A percentile compares a stretch with the other conserved stretches of the same genome.
Evolutionary conservation across 225 moss, liverwort and hornwort species (phyloP).

Genomic region (Pleurozium schreberi): DNA sequence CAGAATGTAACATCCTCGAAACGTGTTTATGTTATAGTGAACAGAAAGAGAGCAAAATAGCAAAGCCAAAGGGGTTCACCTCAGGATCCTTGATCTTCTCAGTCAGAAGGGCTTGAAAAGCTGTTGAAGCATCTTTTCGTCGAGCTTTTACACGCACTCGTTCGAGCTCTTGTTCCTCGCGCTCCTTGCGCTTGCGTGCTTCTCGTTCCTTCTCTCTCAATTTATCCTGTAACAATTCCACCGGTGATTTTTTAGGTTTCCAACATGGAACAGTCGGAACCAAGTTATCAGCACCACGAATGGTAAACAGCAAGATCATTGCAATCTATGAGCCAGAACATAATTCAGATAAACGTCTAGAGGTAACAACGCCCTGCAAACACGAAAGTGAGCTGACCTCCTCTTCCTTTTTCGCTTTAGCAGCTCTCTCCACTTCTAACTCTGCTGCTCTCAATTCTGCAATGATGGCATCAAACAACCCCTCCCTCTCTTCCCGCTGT

Average conservation of each 20-base stretch:
- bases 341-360: background rate
- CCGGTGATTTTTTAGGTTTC: background rate
- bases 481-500: slow-evolving; percentile 72
- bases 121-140: slow-evolving; percentile 71
- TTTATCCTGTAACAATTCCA: slow-evolving; percentile 44
- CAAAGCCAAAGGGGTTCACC: slow-evolving; percentile 11
- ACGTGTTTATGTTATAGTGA: background rate
- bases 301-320: background rate
- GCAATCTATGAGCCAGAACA: background rate
- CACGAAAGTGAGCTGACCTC: slow-evolving; percentile 34
- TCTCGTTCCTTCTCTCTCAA: slow-evolving; percentile 74
- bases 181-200: slow-evolving; percentile 79
- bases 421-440: slow-evolving; percentile 75
- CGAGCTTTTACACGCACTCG: slow-evolving; percentile 74
- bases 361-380: background rate
- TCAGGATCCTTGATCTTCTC: slow-evolving; percentile 83
- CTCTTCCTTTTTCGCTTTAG: slow-evolving; percentile 74
- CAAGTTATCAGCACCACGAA: background rate
- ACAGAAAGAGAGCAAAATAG: background rate
- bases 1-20: background rate
- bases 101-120: slow-evolving; percentile 77
- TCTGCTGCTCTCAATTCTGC: slow-evolving; percentile 66
- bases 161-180: slow-evolving; percentile 77
- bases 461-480: slow-evolving; percentile 56
- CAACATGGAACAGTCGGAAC: background rate